Base-by-base conservation (phyloP, 768 basidiomycete genomes). In the Pluteus cervinus region DNA sequence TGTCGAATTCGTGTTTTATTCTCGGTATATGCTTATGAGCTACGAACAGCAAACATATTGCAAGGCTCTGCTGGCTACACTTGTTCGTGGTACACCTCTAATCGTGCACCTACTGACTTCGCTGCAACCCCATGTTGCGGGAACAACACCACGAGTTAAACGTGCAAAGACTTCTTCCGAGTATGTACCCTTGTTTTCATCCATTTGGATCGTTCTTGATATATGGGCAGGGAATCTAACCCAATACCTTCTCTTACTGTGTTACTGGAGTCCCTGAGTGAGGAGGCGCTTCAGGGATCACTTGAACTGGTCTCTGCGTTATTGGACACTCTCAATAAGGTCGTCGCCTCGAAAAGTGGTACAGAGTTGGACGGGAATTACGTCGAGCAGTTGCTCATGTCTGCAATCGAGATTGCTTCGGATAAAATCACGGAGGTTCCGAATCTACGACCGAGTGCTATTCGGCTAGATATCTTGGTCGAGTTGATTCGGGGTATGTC, bases 391-490 rank as follows among this genome's bases (percentile, higher is more conserved):
- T 69, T 90, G 40, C 54, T 94, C 15, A 84, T 94, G 73, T 79
- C 82, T 7, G 85, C 85, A 2, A 68, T 93, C 16, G 84, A 87
- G 44, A 76, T 71, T 46, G 66, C 71, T 7, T 75, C 83, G 3
- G 64, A 62, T 12, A 71, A 73, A 39, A 65, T 85, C 17, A 61
- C 53, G 82, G 75, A 75, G 33, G 57, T 62, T 4, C 69, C 74
- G 0, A 71, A 71, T 50, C 47, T 76, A 16, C 57, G 71, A 0
- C 68, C 79, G 1, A 73, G 71, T 39, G 65, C 76, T 0, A 66
- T 94, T 36, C 76, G 89, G 10, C 60, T 93, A 31, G 91, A 94
- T 49, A 76, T 91, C 2, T 68, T 97, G 15, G 84, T 96, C 9
- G 88, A 93, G 43, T 69, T 93, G 24, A 84, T 97, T 49, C 68